phyloP scores from a whole-genome alignment of 805 yeast genomes.

The Lachancea sp. region DNA sequence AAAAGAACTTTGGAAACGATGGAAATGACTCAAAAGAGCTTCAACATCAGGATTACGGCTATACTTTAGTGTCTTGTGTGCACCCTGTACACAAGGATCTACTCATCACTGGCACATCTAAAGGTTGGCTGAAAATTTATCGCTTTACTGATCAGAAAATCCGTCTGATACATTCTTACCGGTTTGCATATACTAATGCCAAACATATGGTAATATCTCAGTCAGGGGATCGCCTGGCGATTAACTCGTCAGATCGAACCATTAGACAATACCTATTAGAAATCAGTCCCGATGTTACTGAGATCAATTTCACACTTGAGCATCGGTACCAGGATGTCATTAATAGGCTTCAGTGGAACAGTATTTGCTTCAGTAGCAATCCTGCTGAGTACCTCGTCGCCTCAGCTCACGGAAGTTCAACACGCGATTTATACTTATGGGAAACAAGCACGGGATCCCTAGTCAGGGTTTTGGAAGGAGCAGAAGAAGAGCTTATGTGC shows the following conservation, averaged over 20 bases:
- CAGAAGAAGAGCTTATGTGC: conserved; percentile 74
- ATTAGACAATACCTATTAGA: conserved; percentile 46
- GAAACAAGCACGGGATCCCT: conserved; percentile 85
- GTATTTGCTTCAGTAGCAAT: conserved; percentile 64
- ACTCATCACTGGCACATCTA: conserved; percentile 69
- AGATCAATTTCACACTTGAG: conserved; percentile 55
- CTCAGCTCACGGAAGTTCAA: conserved; percentile 70
- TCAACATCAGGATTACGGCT: conserved; percentile 22
- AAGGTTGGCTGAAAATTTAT: conserved; percentile 64
- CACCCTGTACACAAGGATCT: conserved; percentile 35
- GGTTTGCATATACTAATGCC: conserved; percentile 62
- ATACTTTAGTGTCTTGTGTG: conserved; percentile 25
- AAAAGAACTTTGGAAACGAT: conserved; percentile 31
- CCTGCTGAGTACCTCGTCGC: conserved; percentile 83
- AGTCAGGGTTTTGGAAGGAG: conserved; percentile 83
- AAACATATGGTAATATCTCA: conserved; percentile 58
- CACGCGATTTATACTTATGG: conserved; percentile 89
- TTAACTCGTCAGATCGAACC: conserved; percentile 73
- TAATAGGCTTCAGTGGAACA: conserved; percentile 82
- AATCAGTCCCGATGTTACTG: conserved; percentile 4
- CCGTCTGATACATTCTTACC: conserved; percentile 41
- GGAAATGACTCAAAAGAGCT: conserved; percentile 19
- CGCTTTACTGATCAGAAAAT: conserved; percentile 13
- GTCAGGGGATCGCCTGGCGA: conserved; percentile 54
- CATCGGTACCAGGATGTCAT: conserved; percentile 88